phyloP scores from a whole-genome alignment of 352 stramenopile species.

The Phytophthora multivora region DNA sequence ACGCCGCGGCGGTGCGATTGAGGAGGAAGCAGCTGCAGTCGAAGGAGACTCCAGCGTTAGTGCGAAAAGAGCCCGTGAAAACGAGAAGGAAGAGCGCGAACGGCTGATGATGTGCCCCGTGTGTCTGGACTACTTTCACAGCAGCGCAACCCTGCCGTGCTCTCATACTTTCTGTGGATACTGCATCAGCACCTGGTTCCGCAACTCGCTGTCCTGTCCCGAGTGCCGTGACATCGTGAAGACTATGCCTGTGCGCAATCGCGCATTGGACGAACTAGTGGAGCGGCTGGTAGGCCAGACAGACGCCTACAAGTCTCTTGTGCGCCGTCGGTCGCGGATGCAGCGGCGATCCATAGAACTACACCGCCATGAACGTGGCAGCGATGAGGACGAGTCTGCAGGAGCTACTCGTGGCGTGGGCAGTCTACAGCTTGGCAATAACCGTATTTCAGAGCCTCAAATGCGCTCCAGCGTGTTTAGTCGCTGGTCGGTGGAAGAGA shows the following conservation, averaged over 20 bases:
- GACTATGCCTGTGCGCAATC: slow-evolving; percentile 76
- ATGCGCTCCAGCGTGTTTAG: slow-evolving; percentile 56
- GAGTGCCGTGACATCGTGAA: slow-evolving; percentile 73
- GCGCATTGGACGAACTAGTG: slow-evolving; percentile 82
- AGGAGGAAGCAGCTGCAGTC: slow-evolving; percentile 21
- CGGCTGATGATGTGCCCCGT: slow-evolving; percentile 81
- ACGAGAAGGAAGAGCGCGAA: slow-evolving; percentile 55
- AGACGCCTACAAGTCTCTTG: slow-evolving; percentile 57
- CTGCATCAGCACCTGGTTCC: slow-evolving; percentile 85
- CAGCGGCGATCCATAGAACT: slow-evolving; percentile 27
- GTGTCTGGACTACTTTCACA: slow-evolving; percentile 83
- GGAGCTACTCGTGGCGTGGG: slow-evolving; percentile 28
- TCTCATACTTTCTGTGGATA: slow-evolving; percentile 86
- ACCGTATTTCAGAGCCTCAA: slow-evolving; percentile 5
- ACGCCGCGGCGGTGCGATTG: slow-evolving; percentile 25
- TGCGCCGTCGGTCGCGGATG: slow-evolving; percentile 39
- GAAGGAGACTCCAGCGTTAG: slow-evolving; percentile 9
- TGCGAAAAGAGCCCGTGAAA: slow-evolving; percentile 26
- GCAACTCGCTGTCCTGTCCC: slow-evolving; percentile 73
- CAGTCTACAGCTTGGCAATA: slow-evolving; percentile 22
- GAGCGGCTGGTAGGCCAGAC: slow-evolving; percentile 67
- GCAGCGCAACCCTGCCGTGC: slow-evolving; percentile 77
- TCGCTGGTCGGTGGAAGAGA: slow-evolving; percentile 55
- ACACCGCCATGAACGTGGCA: slow-evolving; percentile 14
- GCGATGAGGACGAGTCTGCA: slow-evolving; percentile 25